phyloP scores from a whole-genome alignment of 2,329 filamentous ascomycete genomes.

The Dactylellina cionopaga region DNA sequence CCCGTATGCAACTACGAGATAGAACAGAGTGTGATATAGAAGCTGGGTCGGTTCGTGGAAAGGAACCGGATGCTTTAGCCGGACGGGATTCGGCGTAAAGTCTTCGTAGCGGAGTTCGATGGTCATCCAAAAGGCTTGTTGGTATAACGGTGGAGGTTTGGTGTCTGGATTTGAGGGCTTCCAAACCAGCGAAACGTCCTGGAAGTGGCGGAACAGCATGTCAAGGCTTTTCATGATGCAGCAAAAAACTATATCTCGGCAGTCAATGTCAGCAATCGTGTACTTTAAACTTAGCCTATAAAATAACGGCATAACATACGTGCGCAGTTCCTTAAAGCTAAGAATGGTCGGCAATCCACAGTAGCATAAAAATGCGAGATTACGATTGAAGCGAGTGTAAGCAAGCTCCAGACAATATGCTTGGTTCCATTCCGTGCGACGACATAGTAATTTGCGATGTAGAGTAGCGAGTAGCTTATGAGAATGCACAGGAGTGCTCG shows the following conservation, averaged over 20 bases:
- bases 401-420: conserved; percentile 17
- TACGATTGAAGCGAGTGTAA: conserved; percentile 18
- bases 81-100: conserved; percentile 46
- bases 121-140: conserved; percentile 46
- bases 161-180: conserved; percentile 23
- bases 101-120: conserved; percentile 46
- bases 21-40: conserved; percentile 44
- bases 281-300: not conserved
- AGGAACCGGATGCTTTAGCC: conserved; percentile 21
- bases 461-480: conserved; percentile 21
- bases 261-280: not conserved
- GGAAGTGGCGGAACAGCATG: conserved; percentile 41
- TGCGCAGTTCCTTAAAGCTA: conserved; percentile 35
- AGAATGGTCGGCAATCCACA: conserved; percentile 44
- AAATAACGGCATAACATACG: conserved; percentile 26
- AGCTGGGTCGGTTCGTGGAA: conserved; percentile 46
- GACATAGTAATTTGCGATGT: conserved; percentile 34
- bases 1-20: conserved; percentile 20
- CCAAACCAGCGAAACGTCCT: conserved; percentile 26
- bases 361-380: conserved; percentile 48
- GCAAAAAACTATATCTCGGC: conserved; percentile 20
- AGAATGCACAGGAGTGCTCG: conserved; percentile 35
- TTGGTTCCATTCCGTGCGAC: conserved; percentile 26
- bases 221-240: conserved; percentile 39
- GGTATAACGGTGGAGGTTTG: conserved; percentile 30